Base-by-base conservation (phyloP, 2,329 filamentous ascomycete genomes). In the Rhexocercosporidium sp. region DNA sequence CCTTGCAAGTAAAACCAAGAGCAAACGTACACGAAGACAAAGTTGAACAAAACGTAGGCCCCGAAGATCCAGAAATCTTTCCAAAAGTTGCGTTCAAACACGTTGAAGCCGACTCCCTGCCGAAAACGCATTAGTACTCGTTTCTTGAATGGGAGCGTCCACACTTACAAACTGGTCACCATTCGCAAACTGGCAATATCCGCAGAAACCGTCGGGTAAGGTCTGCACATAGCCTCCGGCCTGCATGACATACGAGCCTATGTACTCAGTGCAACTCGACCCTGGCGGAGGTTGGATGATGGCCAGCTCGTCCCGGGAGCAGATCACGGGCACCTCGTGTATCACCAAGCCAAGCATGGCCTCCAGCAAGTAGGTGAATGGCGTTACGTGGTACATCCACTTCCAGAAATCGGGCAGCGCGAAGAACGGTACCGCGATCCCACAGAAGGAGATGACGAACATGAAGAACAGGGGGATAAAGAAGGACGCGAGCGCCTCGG, bases 101-200 rank as follows among this genome's bases (percentile, higher is more conserved):
- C 44, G 44, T 47, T 47, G n/a, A 47, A 47, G 44, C 18, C n/a
- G 11, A 47, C 44, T 20, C 44, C 44, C 44, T 47, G n/a, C 44
- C 44, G n/a, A 47, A 46, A 14, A 18, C n/a, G 44, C 44, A 22
- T 47, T 47, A 47, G 44, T 47, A 22, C 16, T 47, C n/a, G n/a
- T 47, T 47, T n/a, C n/a, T 25, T 5, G 44, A 47, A 47, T 7
- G 44, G n/a, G 44, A 47, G 44, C 27, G 16, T 31, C 11, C 22
- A 53, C 14, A 53, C 47, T 53, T 53, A 53, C 47, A 29, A 53
- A 53, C 11, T 53, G 47, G 47, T 53, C 47, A 29, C 47, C 47
- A 22, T 53, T 53, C 25, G 47, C 47, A 53, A 53, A 53, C 47
- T 53, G 47, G 47, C 47, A 53, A 53, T 53, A 53, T 29, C 47